Evolutionary conservation across 2,329 filamentous ascomycete genomes (phyloP).

Genomic region (Colletotrichum costaricense): DNA sequence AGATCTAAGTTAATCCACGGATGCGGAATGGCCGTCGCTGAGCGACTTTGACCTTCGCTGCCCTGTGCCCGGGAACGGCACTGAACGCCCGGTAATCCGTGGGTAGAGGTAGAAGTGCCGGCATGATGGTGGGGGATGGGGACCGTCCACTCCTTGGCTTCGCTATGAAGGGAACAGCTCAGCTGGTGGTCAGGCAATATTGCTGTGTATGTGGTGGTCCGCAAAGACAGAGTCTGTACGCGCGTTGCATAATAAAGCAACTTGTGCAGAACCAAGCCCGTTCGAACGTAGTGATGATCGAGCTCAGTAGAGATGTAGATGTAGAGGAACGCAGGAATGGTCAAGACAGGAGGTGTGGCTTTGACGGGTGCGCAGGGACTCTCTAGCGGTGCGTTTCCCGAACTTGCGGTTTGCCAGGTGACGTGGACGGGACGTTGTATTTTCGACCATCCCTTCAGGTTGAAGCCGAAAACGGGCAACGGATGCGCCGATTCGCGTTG

Average conservation of each 20-base stretch:
- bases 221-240: background rate
- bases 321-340: conserved; percentile 1
- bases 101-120: background rate
- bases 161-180: background rate
- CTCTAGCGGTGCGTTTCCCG: background rate
- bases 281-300: conserved; percentile 3
- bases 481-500: conserved; percentile 7
- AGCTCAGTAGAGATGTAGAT: background rate
- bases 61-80: conserved; percentile 15
- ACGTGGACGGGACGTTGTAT: conserved; percentile 8
- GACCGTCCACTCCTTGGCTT: background rate
- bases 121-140: background rate
- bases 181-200: background rate
- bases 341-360: conserved; percentile 5
- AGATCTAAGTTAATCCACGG: conserved; percentile 1
- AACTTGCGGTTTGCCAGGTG: background rate
- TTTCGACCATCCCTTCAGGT: background rate
- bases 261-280: conserved; percentile 8
- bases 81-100: background rate
- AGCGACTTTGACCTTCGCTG: background rate
- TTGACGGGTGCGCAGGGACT: conserved; percentile 21
- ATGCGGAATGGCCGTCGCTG: conserved; percentile 7
- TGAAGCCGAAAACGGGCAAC: background rate
- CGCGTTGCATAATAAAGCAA: conserved; percentile 19
- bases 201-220: background rate